These are phyloP conservation scores for Tolypocladium pustulatum DNA, from an alignment of 2,329 filamentous ascomycete species.

Conservation along the genomic window DNA sequence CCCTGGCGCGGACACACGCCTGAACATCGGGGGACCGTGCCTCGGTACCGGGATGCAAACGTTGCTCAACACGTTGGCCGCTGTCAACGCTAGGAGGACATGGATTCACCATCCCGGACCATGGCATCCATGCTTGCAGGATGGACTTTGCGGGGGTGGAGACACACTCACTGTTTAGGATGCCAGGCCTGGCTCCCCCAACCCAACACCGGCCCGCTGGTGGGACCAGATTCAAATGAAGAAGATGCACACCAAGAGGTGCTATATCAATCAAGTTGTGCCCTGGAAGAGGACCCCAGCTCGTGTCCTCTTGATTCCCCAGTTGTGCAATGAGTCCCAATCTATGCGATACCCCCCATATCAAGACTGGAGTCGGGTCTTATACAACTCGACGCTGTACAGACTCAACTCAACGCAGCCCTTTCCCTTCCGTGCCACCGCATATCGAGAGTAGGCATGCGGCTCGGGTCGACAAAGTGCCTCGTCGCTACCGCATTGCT, in stretches of 20 bases:
- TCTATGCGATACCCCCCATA: neutral
- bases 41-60: neutral
- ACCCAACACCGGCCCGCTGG: neutral
- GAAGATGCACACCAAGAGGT: neutral
- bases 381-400: neutral
- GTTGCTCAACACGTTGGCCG: neutral
- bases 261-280: neutral
- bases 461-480: neutral
- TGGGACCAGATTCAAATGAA: neutral
- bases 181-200: neutral
- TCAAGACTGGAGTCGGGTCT: too few species aligned
- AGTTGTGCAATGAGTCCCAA: neutral
- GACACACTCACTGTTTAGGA: neutral
- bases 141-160: neutral
- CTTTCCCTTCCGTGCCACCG: neutral
- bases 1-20: neutral
- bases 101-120: too few species aligned
- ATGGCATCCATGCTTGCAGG: neutral
- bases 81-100: neutral
- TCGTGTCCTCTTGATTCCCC: neutral
- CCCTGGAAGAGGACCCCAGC: neutral
- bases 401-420: neutral
- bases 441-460: neutral
- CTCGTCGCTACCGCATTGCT: neutral
- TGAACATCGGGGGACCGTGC: neutral